A percentile compares a stretch with the other conserved stretches of the same genome.
phyloP scores from a whole-genome alignment of 371 early-diverging fungal genomes.

The Mucor mucedo region DNA sequence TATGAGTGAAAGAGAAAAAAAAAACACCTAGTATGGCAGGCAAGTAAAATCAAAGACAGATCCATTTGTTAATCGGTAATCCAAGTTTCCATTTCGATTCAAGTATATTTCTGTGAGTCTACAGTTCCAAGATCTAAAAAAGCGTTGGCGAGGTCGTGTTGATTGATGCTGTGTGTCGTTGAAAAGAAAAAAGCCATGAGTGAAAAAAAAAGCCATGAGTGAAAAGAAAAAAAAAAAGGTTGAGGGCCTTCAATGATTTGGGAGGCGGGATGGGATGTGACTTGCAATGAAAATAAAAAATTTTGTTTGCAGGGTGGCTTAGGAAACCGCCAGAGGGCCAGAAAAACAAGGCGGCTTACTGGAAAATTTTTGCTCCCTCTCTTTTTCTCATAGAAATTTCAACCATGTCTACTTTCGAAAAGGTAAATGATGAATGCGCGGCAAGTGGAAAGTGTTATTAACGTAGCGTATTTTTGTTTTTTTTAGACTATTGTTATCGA shows the following conservation, averaged over 20 bases:
- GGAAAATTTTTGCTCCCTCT: slow-evolving; percentile 33
- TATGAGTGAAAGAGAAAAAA: too few relatives aligned
- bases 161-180: too few relatives aligned
- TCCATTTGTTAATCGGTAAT: too few relatives aligned
- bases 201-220: too few relatives aligned
- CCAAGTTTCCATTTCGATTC: too few relatives aligned
- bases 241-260: too few relatives aligned
- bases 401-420: slow-evolving; percentile 31
- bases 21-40: too few relatives aligned
- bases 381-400: slow-evolving; percentile 23
- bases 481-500: slow-evolving; percentile 97
- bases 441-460: not conserved
- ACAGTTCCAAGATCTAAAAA: too few relatives aligned
- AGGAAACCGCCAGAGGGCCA: not conserved
- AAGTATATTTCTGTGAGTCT: too few relatives aligned
- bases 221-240: not conserved
- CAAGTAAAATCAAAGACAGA: too few relatives aligned
- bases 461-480: not conserved
- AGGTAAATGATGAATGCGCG: slow-evolving; percentile 10
- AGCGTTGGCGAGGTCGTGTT: too few relatives aligned
- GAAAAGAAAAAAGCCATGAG: too few relatives aligned
- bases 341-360: slow-evolving; percentile 2
- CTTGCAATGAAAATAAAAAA: not conserved
- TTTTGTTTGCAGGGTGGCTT: not conserved
- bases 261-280: not conserved